These are phyloP conservation scores for Saturnispora zaruensis DNA, from an alignment of 805 yeast species.

Conservation along the genomic window DNA sequence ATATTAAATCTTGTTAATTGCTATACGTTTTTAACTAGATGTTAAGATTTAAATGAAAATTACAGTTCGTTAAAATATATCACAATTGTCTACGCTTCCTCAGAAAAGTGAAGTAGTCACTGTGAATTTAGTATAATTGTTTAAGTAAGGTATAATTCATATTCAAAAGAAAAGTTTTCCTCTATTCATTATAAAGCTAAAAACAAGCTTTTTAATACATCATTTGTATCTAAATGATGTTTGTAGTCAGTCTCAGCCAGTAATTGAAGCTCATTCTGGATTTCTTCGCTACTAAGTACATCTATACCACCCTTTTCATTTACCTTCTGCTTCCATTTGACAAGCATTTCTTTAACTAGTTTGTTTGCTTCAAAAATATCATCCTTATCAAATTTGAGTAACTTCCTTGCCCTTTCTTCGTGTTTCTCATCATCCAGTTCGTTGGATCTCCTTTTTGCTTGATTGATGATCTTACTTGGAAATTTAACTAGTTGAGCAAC, in stretches of 20 bases:
- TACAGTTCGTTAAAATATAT: too few species aligned
- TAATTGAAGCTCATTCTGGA: slow-evolving; percentile 31
- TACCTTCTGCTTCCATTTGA: slow-evolving; percentile 45
- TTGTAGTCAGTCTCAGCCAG: slow-evolving; percentile 25
- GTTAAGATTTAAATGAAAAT: not conserved
- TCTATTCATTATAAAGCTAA: not conserved
- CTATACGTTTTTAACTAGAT: not conserved
- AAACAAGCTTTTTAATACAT: slow-evolving; percentile 20
- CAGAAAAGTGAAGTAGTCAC: too few species aligned
- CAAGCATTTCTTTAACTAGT: slow-evolving; percentile 39
- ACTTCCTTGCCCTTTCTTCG: slow-evolving; percentile 33
- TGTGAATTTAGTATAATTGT: too few species aligned
- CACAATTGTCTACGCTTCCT: too few species aligned
- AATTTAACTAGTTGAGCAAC: slow-evolving; percentile 95
- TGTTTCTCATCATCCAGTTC: slow-evolving; percentile 59
- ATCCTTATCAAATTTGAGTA: slow-evolving; percentile 40
- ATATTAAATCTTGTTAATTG: not conserved
- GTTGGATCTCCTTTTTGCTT: slow-evolving; percentile 92
- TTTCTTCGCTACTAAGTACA: slow-evolving; percentile 34
- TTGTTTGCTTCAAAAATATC: slow-evolving; percentile 51
- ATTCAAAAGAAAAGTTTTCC: not conserved
- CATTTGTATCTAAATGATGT: slow-evolving; percentile 12
- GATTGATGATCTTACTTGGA: slow-evolving; percentile 78
- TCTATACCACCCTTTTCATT: slow-evolving; percentile 37
- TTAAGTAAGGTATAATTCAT: too few species aligned